Base-by-base conservation (phyloP, 495 filamentous ascomycete genomes). In the Emericellopsis terricola region DNA sequence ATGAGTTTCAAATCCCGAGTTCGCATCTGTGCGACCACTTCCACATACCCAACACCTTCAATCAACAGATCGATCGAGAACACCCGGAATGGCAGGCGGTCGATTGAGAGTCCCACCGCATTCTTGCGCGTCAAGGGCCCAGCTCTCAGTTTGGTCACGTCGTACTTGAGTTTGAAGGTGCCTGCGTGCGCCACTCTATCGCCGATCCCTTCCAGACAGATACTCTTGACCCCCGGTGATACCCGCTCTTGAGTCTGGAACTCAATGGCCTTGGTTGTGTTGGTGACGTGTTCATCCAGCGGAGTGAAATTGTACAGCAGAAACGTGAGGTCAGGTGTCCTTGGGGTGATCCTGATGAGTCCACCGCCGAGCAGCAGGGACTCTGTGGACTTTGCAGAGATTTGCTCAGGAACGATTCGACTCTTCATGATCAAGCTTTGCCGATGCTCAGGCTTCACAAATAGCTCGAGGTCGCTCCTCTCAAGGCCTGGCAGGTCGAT, bases 31-130 rank as follows among this genome's bases (percentile, higher is more conserved):
- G 76, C 73, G 4, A 70, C 76, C 14, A 99, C 51, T 50, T 99
- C 89, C 6, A 99, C 65, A 87, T 91, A 99, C 2, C 89, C 89
- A 27, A 75, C 73, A 14, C 87, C 81, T 43, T 94, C 84, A 23
- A 99, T 73, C 6, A 99, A 57, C 24, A 99, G 71, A 49, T 99
- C 89, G 0, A 77, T 65, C 4, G 73, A 65, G 34, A 86, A 60
- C 3, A 94, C 71, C 8, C 62, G 65, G 49, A 87, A 99, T 2
- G 85, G 86, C 24, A 96, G 55, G 15, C 42, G 40, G 0, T 74
- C 60, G 6, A 68, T 55, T 15, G 61, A 66, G 18, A 80, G 48
- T 17, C 61, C 62, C 20, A 59, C 59, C 2, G 63, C 73, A 20
- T 53, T 48, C 31, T 50, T 57, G 9, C 50, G 41, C 3, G 64